Conservation (phyloP, 495 filamentous ascomycete species). For the Aspergillus ostianus region DNA sequence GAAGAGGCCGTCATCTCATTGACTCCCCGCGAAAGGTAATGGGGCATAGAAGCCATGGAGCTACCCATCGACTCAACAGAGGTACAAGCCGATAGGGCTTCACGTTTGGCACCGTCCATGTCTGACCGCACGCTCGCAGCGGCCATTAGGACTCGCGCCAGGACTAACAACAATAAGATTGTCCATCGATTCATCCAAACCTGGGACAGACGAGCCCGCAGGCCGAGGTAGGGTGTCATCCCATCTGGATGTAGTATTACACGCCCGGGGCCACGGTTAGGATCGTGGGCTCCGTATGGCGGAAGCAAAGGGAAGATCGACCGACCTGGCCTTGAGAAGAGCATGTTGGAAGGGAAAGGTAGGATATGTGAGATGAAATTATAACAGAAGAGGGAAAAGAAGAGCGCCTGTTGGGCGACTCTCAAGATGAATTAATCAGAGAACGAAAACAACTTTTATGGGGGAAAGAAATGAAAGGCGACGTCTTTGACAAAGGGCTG, state of each 20-base stretch:
- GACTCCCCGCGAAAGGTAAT: conserved; percentile 84
- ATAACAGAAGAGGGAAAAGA: neutral
- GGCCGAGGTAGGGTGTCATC: conserved; percentile 90
- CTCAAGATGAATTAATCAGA: neutral
- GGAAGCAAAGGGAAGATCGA: conserved; percentile 45
- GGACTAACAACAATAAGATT: conserved; percentile 78
- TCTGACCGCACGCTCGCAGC: conserved; percentile 66
- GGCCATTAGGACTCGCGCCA: conserved; percentile 76
- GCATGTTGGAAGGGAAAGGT: conserved; percentile 21
- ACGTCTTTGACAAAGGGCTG: neutral
- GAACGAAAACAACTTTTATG: neutral
- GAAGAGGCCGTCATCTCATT: conserved; percentile 79
- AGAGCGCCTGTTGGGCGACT: neutral
- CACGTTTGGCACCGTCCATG: conserved; percentile 67
- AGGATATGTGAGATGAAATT: neutral
- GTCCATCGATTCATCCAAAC: conserved; percentile 98
- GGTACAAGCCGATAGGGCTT: conserved; percentile 86
- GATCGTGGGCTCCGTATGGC: conserved; percentile 44
- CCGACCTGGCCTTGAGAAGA: conserved; percentile 31
- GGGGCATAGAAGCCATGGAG: conserved; percentile 94
- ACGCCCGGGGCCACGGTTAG: conserved; percentile 26
- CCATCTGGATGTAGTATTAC: conserved; percentile 62
- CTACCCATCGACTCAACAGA: conserved; percentile 93
- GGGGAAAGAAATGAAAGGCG: conserved; percentile 6
- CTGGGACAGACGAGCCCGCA: conserved; percentile 87